Conservation (phyloP, 2,329 filamentous ascomycete species). For the Penicillium sp. region DNA sequence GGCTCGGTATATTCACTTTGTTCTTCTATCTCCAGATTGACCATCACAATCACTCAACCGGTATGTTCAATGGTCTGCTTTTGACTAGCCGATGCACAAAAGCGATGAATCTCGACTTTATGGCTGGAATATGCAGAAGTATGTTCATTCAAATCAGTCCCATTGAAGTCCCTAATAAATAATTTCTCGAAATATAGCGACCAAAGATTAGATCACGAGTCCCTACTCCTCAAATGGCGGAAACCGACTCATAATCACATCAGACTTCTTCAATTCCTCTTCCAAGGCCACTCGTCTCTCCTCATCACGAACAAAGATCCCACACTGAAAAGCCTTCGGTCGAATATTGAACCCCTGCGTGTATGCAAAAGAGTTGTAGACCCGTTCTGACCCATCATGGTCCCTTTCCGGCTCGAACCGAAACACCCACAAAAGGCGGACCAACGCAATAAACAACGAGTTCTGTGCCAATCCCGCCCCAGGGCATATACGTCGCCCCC, state of each 20-base stretch:
- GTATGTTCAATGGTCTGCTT: no score
- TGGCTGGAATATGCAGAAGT: no score
- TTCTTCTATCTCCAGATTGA: no score
- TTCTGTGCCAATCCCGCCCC: slow-evolving; percentile 55
- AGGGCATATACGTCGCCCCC: slow-evolving; percentile 51
- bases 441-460: slow-evolving; percentile 43
- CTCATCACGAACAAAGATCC: slow-evolving; percentile 12
- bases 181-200: no score
- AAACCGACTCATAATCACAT: slow-evolving; percentile 1
- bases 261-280: neutral
- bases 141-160: no score
- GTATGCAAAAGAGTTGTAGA: slow-evolving; percentile 21
- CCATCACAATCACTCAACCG: no score
- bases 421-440: slow-evolving; percentile 19
- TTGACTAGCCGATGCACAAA: no score
- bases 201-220: no score
- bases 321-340: slow-evolving; percentile 16
- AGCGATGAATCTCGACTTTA: no score
- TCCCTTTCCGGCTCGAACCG: slow-evolving; percentile 12
- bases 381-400: slow-evolving; percentile 15
- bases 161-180: no score
- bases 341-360: slow-evolving; percentile 22
- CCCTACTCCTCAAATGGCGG: slow-evolving; percentile 7
- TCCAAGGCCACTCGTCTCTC: slow-evolving; percentile 5
- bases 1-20: no score